Evolutionary conservation across 768 basidiomycete species (phyloP).

Genomic region (Podaxis pistillaris): DNA sequence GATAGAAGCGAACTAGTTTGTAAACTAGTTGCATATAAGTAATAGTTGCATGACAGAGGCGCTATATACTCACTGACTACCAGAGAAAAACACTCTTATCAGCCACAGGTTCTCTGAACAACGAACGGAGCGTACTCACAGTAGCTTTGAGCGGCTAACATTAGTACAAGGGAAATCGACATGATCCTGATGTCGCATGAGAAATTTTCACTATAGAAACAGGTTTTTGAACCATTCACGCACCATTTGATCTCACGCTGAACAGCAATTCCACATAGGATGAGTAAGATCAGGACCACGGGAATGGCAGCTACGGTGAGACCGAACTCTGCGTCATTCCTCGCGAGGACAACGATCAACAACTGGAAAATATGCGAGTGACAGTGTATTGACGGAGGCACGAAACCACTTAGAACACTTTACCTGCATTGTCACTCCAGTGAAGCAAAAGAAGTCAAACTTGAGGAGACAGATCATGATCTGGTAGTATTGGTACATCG

Average conservation of each 20-base stretch:
- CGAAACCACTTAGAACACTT: background rate
- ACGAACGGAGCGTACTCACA: slow-evolving; percentile 47
- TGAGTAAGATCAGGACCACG: slow-evolving; percentile 65
- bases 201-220: background rate
- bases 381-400: background rate
- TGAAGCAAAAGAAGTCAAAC: slow-evolving; percentile 88
- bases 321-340: slow-evolving; percentile 72
- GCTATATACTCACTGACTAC: slow-evolving; percentile 37
- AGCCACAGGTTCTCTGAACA: background rate
- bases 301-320: slow-evolving; percentile 84
- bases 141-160: slow-evolving; percentile 75
- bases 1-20: slow-evolving; percentile 83
- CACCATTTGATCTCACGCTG: slow-evolving; percentile 81
- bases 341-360: slow-evolving; percentile 71
- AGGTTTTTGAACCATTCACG: slow-evolving; percentile 18
- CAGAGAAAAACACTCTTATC: slow-evolving; percentile 9
- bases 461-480: slow-evolving; percentile 86
- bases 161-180: slow-evolving; percentile 66
- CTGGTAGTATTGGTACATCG: slow-evolving; percentile 88
- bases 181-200: slow-evolving; percentile 54
- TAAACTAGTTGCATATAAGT: slow-evolving; percentile 49
- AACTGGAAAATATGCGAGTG: slow-evolving; percentile 44
- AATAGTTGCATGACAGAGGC: background rate
- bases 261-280: slow-evolving; percentile 66
- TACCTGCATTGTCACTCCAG: slow-evolving; percentile 88